Base-by-base conservation (phyloP, 345 rosid genomes). In the Brassica nigra region DNA sequence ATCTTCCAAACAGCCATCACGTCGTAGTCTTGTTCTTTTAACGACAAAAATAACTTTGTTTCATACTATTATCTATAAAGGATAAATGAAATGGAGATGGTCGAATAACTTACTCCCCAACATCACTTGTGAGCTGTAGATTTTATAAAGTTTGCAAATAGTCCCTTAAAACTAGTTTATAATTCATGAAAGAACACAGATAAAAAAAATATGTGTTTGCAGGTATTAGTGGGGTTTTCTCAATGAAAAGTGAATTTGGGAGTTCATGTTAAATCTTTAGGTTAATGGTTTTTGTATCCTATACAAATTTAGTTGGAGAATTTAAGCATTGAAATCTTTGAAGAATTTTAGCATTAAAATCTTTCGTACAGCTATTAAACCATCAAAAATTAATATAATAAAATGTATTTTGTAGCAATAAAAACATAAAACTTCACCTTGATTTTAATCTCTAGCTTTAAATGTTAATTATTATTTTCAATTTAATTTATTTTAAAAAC, bases 201-300 rank as follows among this genome's bases (percentile, higher is more conserved):
- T 4, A 10, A 2, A 9, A 27, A 2, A 58, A 23, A 23, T 18
- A 8, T 4, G n/a, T 11, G 20, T 31, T 33, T 70, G 76, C 37
- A 55, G 66, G 74, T 30, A 66, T 62, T 75, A 27, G 30, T 39
- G 27, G 49, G 66, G 72, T 8, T 57, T 65, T 73, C 49, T 71
- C 52, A 58, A 42, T n/a, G 49, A 30, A 6, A 59, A 66, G 75
- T 86, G 86, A 47, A 47, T 3, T 12, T 47, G 54, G 11, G 54
- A 47, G 6, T 14, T 47, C 16, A 47, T 5, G 2, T 47, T 47
- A 47, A 47, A 47, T 47, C 5, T 47, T 47, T 47, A 47, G 5
- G 4, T 47, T 47, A 47, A 12, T 12, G 15, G 6, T 47, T 44
- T 12, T 14, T 14, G 14, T 39, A 39, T 47, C 54, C 4, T 15